Evolutionary conservation across 257 asterid genomes (phyloP), one percentile per base, ranked within the genome.

Genomic region (Nicotiana paniculata): DNA sequence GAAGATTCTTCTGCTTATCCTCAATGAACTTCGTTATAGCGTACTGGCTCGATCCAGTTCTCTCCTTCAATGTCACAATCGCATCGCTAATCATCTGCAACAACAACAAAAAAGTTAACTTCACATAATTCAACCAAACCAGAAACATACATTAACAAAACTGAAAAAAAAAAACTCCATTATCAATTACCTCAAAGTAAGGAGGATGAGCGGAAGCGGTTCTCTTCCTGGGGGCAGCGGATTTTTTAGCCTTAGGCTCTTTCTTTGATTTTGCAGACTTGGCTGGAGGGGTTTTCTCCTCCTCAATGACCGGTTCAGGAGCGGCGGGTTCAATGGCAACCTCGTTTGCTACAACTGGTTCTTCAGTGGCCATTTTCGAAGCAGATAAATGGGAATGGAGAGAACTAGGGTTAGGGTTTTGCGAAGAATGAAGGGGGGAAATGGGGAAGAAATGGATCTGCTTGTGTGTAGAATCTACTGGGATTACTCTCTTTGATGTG

Each of bases 61-160:
- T 85, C 32, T 95, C 99, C 88, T 95, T 92, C 85, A 92, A 59
- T 33, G 96, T 76, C 65, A 43, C 88, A 77, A 95, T 91, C 80
- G 98, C 98, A 1, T 92, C 98, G 83, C 88, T 55, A 85, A 95
- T 84, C 98, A 93, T 95, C 99, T 95, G 87, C 83, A 80, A 9
- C 13, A 80, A 9, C 13, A 63, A 30, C 58, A 18, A 10, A 43
- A 43, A 43, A 43, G 35, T 2, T 2, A 72, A 11, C 2, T n/a
- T 53, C 16, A 6, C 37, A 32, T 5, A 69, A 68, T 70, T 43
- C 5, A 43, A 57, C 62, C 3, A 37, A 84, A 17, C 1, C 0
- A 18, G 74, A 35, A 15, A 3, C 17, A 46, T 26, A 77, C 32
- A 62, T 8, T 57, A 82, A 28, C 5, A 7, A 58, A 61, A 15